Evolutionary conservation across 2,329 filamentous ascomycete species (phyloP), one percentile per base, ranked within the genome.

Genomic region (Verticillium albo-atrum): DNA sequence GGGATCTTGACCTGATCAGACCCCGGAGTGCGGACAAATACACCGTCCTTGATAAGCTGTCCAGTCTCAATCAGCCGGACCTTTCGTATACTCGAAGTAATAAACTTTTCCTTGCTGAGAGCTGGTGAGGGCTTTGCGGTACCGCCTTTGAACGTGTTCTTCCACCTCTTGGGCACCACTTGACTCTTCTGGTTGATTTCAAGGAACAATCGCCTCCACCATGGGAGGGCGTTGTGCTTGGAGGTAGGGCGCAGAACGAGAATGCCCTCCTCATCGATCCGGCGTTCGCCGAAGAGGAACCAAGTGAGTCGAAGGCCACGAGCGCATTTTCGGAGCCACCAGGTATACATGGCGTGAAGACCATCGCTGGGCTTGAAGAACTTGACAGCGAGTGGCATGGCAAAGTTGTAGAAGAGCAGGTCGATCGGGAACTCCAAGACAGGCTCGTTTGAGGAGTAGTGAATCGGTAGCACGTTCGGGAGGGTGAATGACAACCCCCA

Each of bases 1-100:
- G 92, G 91, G 35, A 98, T 93, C 68, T 96, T 92, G 65, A 97
- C 91, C 71, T 96, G 92, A 72, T 99, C 95, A 1, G 92, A 97
- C 20, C 92, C 93, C 12, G 95, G 95, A n/a, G 92, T 91, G 53
- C 92, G 87, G 26, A 97, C 94, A 71, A 93, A 98, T 60, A 82
- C 85, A 5, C 95, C 95, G 66, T 94, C 86, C 3, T 83, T 82
- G 17, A 86, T 70, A 60, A 96, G 73, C 61, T 86, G 79, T 1
- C 77, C 73, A 0, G 80, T 73, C 0, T 69, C 65, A n/a, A 84
- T 78, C 0, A 87, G 78, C 0, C 66, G 60, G 2, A 62, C 70
- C 72, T 82, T 86, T 61, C 68, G 77, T 2, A 65, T 64, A 37
- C 74, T 73, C 55, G 78, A 61, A 0, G 61, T 35, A 7, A 64